Base-by-base conservation (phyloP, 2,329 filamentous ascomycete species). In the Madurella mycetomatis region DNA sequence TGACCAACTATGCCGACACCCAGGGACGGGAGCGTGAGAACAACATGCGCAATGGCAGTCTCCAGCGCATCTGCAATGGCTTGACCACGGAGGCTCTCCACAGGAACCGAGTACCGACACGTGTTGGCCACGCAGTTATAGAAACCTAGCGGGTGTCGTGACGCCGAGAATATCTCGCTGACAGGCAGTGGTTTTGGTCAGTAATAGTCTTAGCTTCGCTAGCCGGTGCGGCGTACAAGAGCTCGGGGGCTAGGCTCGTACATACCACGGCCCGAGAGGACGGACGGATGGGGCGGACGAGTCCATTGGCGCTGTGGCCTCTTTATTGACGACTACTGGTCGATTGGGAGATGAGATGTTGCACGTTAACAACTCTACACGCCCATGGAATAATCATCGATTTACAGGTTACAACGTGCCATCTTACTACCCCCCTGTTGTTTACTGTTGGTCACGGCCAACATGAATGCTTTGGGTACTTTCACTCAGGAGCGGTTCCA, bases 1-100 rank as follows among this genome's bases (percentile, higher is more conserved):
- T 81, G 72, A 41, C 66, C 70, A 2, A 65, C 62, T 55, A 83
- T 77, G 11, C 76, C 78, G 32, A 77, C 73, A 13, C 75, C 72
- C 42, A 83, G 69, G 55, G 74, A 71, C 2, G 75, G 71, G 51
- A 81, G 74, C n/a, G 65, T 65, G 13, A 69, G 60, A 13, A 80
- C 63, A 17, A 81, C 64, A 9, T 65, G 53, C 3, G 66, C 66
- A 9, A 80, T 54, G 0, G 77, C 76, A 5, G 62, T 49, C 49
- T 72, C 65, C 15, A 80, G 54, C 15, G 63, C 57, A 9, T 55
- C 44, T 13, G 51, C 48, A 15, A 69, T 31, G 12, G 55, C 18
- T 13, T 43, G 55, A 25, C 58, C 44, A 5, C 51, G 42, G 15
- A 60, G 46, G 18, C 18, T 9, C 9, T 62, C 46, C 17, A 49